A percentile compares a stretch with the other conserved stretches of the same genome.
These are phyloP conservation scores for Pigoraptor vietnamica DNA, from an alignment of 78 protist species.

Conservation along the genomic window DNA sequence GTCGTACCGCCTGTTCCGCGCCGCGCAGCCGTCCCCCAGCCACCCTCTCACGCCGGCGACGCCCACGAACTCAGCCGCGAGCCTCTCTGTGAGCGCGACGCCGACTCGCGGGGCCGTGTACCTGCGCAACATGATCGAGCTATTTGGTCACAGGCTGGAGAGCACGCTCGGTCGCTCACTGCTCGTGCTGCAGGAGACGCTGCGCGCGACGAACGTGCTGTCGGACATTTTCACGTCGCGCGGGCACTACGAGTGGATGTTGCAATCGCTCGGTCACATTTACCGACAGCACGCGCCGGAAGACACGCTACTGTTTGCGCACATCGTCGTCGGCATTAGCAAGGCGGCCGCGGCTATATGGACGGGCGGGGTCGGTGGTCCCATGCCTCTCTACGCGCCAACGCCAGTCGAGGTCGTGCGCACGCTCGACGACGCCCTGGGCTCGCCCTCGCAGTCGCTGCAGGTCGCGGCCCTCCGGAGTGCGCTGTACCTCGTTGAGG, in stretches of 20 bases:
- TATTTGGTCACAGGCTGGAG: neutral
- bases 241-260: neutral
- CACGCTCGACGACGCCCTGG: neutral
- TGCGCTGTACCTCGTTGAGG: neutral
- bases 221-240: neutral
- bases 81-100: too few relatives aligned
- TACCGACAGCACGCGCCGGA: neutral
- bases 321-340: neutral
- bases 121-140: neutral
- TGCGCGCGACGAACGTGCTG: neutral
- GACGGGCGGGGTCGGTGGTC: neutral
- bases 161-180: neutral
- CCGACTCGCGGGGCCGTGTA: neutral
- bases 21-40: neutral
- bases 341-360: neutral
- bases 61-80: too few relatives aligned
- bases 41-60: neutral
- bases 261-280: neutral
- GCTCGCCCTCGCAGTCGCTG: neutral
- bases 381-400: neutral
- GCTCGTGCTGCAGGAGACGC: neutral
- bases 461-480: neutral
- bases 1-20: neutral
- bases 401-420: neutral
- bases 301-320: neutral